These are phyloP conservation scores for Carallia brachiata DNA, from an alignment of 345 rosid genomes.

Conservation along the genomic window DNA sequence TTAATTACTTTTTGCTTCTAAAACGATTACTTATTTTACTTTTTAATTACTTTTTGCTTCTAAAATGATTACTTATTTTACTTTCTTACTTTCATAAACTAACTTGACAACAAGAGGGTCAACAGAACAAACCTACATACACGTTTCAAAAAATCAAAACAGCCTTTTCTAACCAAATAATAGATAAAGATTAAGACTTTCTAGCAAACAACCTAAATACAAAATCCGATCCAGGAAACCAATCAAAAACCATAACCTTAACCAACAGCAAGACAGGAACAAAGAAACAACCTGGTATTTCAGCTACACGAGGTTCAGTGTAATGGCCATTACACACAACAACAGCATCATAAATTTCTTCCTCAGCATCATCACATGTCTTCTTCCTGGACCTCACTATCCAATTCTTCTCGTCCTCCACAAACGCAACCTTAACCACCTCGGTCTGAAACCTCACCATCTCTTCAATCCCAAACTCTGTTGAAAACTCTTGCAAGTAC, in stretches of 20 bases:
- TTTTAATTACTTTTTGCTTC: too few relatives aligned
- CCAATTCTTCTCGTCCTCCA: conserved; percentile 47
- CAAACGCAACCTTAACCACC: conserved; percentile 42
- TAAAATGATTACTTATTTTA: too few relatives aligned
- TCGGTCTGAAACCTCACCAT: conserved; percentile 61
- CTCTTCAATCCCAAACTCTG: conserved; percentile 58
- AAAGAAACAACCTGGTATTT: conserved; percentile 47
- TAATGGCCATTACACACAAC: conserved; percentile 72
- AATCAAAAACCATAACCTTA: neutral
- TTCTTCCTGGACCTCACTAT: conserved; percentile 44
- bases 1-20: too few relatives aligned
- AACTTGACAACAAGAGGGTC: too few relatives aligned
- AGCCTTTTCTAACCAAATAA: too few relatives aligned
- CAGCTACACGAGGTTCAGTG: conserved; percentile 64
- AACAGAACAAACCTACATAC: too few relatives aligned
- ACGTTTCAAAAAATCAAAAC: too few relatives aligned
- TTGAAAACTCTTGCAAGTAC: conserved; percentile 59
- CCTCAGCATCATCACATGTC: neutral
- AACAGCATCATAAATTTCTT: conserved; percentile 68
- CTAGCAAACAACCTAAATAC: too few relatives aligned
- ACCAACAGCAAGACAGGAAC: neutral
- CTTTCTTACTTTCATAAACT: too few relatives aligned
- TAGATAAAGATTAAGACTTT: too few relatives aligned
- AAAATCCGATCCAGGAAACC: too few relatives aligned
- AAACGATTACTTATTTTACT: too few relatives aligned